Conservation (phyloP, 2,329 filamentous ascomycete genomes). For the Botrytis sinoallii region DNA sequence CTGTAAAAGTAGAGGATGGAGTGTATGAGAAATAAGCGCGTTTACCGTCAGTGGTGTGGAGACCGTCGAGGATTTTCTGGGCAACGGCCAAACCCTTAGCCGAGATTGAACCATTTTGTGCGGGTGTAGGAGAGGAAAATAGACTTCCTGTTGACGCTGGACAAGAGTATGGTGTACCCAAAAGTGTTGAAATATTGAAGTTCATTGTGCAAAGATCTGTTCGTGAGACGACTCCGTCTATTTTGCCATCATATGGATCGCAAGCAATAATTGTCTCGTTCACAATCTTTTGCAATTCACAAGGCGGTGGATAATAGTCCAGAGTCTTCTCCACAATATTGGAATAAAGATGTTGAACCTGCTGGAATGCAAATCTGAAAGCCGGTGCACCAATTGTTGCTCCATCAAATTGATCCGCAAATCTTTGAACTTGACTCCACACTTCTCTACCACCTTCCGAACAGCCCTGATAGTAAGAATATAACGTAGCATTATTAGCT, state of each 20-base stretch:
- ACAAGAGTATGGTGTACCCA: slow-evolving; percentile 48
- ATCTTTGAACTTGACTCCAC: slow-evolving; percentile 45
- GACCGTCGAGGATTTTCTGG: slow-evolving; percentile 38
- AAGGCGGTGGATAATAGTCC: slow-evolving; percentile 44
- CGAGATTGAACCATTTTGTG: slow-evolving; percentile 28
- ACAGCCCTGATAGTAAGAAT: slow-evolving; percentile 19
- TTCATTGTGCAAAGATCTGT: slow-evolving; percentile 47
- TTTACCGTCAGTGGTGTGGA: slow-evolving; percentile 38
- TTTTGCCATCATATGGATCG: slow-evolving; percentile 52
- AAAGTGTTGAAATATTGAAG: slow-evolving; percentile 45
- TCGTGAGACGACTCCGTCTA: slow-evolving; percentile 52
- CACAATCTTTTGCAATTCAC: slow-evolving; percentile 49
- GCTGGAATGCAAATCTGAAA: slow-evolving; percentile 47
- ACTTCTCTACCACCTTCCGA: slow-evolving; percentile 46
- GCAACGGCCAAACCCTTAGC: slow-evolving; percentile 38
- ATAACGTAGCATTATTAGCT: slow-evolving; percentile 21
- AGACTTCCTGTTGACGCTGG: slow-evolving; percentile 31
- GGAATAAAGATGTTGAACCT: slow-evolving; percentile 43
- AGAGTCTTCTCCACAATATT: slow-evolving; percentile 41
- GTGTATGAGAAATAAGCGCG: slow-evolving; percentile 41
- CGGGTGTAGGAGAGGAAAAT: slow-evolving; percentile 21
- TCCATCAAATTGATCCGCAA: slow-evolving; percentile 44
- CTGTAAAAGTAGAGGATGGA: slow-evolving; percentile 25
- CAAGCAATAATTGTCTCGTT: slow-evolving; percentile 54
- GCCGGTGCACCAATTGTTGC: slow-evolving; percentile 46